Evolutionary conservation across 2,329 filamentous ascomycete genomes (phyloP), one percentile per base, ranked within the genome.

Genomic region (Neonectria magnoliae): DNA sequence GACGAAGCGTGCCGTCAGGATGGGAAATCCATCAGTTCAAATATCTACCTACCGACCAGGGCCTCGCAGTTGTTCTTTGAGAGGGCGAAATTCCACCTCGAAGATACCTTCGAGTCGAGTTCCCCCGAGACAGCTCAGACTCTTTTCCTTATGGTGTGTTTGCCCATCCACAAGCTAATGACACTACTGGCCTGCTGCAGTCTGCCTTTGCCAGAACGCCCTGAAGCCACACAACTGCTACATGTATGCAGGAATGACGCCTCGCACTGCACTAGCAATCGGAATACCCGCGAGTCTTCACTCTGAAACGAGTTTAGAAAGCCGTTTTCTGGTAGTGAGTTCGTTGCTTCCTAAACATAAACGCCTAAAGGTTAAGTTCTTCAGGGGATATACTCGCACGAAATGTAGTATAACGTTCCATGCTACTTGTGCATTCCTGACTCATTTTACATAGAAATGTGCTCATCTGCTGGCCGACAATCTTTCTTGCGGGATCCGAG

Each of bases 221-320:
- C 14, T 65, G 25, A 65, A 65, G 10, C 58, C 62, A 7, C 62
- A 65, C 20, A 65, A 58, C 16, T 65, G 62, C 47, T 65, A 65
- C 41, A 65, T 65, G 58, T 65, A 65, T 14, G 41, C 57, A 11
- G 62, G 62, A 5, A 65, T 65, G 54, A 58, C 62, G 16, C 50
- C 62, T 16, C 48, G 62, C 20, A 65, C 62, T 13, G 58, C 58
- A 1, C 44, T 62, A 29, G 62, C 62, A n/a, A 65, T 62, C 11
- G 58, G 62, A 13, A 48, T 65, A 41, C 58, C 62, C 3, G 57
- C 59, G 8, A 57, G 38, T 14, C 45, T 51, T 11, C 45, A 57
- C n/a, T 56, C 29, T 2, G 47, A 57, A 14, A 38, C 57, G 1
- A 61, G 33, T 27, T n/a, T 56, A 18, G 57, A 47, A 11, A 64